These are phyloP conservation scores for Nicotiana rustica DNA, from an alignment of 305 asterid genomes.

Conservation along the genomic window DNA sequence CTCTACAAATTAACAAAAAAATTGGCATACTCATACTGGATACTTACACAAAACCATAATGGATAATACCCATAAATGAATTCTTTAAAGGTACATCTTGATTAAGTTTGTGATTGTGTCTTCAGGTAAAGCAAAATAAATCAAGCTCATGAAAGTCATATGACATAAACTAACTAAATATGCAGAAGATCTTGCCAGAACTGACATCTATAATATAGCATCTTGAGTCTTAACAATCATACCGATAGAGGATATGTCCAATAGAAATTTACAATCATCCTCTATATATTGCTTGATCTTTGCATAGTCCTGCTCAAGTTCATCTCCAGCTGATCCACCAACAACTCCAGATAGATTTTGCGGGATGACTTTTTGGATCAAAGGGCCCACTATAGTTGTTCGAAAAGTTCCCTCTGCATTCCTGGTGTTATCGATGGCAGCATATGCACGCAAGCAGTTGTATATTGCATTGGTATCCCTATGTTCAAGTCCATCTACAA, in stretches of 20 bases:
- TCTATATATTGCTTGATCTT: conserved; percentile 67
- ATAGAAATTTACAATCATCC: conserved; percentile 83
- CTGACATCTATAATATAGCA: no score
- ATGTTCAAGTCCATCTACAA: conserved; percentile 87
- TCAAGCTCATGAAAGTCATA: no score
- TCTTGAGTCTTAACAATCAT: no score
- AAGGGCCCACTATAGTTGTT: conserved; percentile 73
- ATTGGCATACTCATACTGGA: no score
- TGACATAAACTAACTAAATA: no score
- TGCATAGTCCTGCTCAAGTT: conserved; percentile 81
- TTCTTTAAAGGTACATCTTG: no score
- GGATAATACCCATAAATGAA: no score
- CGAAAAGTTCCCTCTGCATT: conserved; percentile 92
- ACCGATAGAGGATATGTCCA: conserved; percentile 82
- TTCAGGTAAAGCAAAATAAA: no score
- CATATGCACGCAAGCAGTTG: conserved; percentile 98
- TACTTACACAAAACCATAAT: no score
- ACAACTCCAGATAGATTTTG: conserved; percentile 51
- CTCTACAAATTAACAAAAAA: no score
- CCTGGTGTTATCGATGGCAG: conserved; percentile 85
- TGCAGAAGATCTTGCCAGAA: no score
- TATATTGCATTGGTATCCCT: conserved; percentile 86
- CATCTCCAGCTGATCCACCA: conserved; percentile 67
- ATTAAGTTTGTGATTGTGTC: no score
- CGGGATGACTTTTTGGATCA: conserved; percentile 67